Base-by-base conservation (phyloP, 495 filamentous ascomycete species). In the Stereocaulon alpinum region DNA sequence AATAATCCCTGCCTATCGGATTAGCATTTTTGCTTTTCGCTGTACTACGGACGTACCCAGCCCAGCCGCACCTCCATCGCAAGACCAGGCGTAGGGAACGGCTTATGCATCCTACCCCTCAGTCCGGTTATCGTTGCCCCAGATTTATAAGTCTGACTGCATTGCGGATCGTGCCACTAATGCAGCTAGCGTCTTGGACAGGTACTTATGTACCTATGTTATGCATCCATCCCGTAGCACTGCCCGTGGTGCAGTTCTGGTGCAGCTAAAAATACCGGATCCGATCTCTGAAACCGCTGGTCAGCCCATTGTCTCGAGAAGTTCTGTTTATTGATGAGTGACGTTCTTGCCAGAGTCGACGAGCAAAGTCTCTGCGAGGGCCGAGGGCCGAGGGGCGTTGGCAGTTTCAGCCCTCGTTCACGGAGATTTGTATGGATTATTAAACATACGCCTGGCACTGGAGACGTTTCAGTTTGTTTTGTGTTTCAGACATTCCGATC, bases 41-140 rank as follows among this genome's bases (percentile, higher is more conserved):
- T 32, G 6, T 24, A 12, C n/a, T 32, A 50, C 47, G 47, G 47
- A 50, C 47, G 47, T 50, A 37, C 34, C 12, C 47, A 49, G 22
- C 29, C 29, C 17, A 30, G 12, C 37, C 37, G 17, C 52, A 20
- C 20, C 52, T 9, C 34, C 40, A 14, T 40, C 30, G 29, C 22
- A 40, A 3, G 37, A 3, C 18, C 17, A 11, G 14, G 22, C 20
- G 12, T 22, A 11, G 30, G 42, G 20, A 55, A 41, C 24, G 7
- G 47, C 56, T 20, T 42, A 53, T 32, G 48, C 57, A 53, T 44
- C 3, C 20, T 42, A 59, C 57, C 57, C 57, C 49, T 45, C 57
- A 42, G 9, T 40, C 57, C 57, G 57, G 37, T 40, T 59, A 59
- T 53, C 37, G 18, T 54, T 59, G 57, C 57, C 57, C 12, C 40